Evolutionary conservation across 257 asterid species (phyloP), one percentile per base, ranked within the genome.

Genomic region (Lavandula angustifolia): DNA sequence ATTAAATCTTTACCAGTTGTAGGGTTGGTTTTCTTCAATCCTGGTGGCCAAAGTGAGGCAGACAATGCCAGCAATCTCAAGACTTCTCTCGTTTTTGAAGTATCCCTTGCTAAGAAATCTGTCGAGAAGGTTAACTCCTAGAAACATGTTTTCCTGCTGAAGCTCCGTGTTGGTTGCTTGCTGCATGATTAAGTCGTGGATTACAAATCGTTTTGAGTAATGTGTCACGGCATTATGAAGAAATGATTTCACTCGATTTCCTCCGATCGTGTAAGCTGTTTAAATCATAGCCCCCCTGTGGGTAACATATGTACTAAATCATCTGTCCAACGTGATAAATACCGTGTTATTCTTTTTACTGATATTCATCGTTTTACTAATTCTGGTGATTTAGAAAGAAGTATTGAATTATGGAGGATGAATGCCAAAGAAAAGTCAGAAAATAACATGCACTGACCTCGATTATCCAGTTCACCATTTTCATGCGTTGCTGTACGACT

Each of bases 11-110:
- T 75, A 82, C 99, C 98, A 68, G 91, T 90, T 94, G 73, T 73
- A 63, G 9, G 96, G 95, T 76, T 94, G 99, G 65, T 85, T 94
- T 84, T 94, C 97, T 86, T 90, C 97, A n/a, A 94, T 77, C 77
- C 98, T 87, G 73, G 81, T 84, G 66, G 99, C 99, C 54, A 90
- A 75, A 54, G 91, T 81, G 78, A 94, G 95, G 80, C 99, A 94
- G 13, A 97, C 96, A 54, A 90, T 86, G 67, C 95, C 99, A 67
- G 79, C 91, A 71, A 90, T 79, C 80, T 86, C 96, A 76, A 94
- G 96, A 80, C 77, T 78, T 57, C 79, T 78, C 77, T 54, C 71
- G 63, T 70, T 77, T 77, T 67, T 76, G 81, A 94, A 94, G 89
- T 84, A 90, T 48, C 99, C 97, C 71, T 81, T 86, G 17, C 88